Conservation (phyloP, 352 stramenopile genomes). For the Phytophthora pini region DNA sequence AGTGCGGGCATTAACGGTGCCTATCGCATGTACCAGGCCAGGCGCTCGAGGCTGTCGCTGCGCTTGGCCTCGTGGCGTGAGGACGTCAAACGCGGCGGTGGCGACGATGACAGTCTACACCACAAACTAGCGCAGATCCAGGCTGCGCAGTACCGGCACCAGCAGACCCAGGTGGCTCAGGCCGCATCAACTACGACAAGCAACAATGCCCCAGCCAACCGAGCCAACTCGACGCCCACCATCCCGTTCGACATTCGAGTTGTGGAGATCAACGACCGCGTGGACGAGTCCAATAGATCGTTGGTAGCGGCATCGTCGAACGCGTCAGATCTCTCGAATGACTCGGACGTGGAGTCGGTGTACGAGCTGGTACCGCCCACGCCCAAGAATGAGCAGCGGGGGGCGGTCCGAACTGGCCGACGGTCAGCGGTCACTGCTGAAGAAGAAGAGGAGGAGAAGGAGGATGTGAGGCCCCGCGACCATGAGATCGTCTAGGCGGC, state of each 20-base stretch:
- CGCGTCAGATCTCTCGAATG: slow-evolving; percentile 18
- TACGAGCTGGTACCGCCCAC: slow-evolving; percentile 43
- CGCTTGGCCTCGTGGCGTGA: slow-evolving; percentile 70
- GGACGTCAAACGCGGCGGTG: slow-evolving; percentile 53
- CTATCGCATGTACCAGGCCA: slow-evolving; percentile 63
- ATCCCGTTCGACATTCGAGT: slow-evolving; percentile 56
- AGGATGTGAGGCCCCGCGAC: slow-evolving; percentile 21
- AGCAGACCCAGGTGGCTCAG: slow-evolving; percentile 18
- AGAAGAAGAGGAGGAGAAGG: slow-evolving; percentile 50
- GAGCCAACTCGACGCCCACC: slow-evolving; percentile 21
- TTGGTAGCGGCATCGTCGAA: slow-evolving; percentile 9
- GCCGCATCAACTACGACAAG: not conserved
- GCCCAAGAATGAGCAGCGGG: slow-evolving; percentile 24
- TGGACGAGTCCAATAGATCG: slow-evolving; percentile 32
- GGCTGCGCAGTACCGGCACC: slow-evolving; percentile 26
- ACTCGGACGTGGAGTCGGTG: slow-evolving; percentile 37
- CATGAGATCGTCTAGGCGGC: slow-evolving; percentile 31
- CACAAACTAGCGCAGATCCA: slow-evolving; percentile 67
- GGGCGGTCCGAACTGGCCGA: slow-evolving; percentile 5
- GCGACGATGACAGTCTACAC: slow-evolving; percentile 47
- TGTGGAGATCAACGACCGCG: slow-evolving; percentile 51
- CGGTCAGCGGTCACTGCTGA: slow-evolving; percentile 32
- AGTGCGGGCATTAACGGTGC: slow-evolving; percentile 60
- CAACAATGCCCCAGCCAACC: slow-evolving; percentile 15
- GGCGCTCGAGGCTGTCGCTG: slow-evolving; percentile 54